phyloP scores from a whole-genome alignment of 2,329 filamentous ascomycete genomes.

The Aspergillus niger region DNA sequence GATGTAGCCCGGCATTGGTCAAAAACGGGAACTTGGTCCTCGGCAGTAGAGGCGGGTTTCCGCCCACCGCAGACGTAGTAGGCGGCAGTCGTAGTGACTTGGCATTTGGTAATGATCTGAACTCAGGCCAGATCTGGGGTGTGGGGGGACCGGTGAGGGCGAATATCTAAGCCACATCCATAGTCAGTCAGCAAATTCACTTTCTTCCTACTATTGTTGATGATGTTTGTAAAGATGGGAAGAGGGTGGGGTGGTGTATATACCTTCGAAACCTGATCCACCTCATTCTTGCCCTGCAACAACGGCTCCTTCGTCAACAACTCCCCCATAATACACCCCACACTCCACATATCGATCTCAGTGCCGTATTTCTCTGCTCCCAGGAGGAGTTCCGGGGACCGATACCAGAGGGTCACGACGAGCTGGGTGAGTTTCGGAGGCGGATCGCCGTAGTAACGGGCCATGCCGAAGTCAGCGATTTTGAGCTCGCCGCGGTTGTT shows the following conservation, averaged over 20 bases:
- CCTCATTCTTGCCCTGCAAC: conserved; percentile 87
- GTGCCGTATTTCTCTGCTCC: conserved; percentile 74
- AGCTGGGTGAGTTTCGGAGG: conserved; percentile 79
- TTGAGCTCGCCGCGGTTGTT: conserved; percentile 95
- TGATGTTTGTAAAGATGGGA: too few relatives aligned
- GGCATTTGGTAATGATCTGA: conserved; percentile 84
- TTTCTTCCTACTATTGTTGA: not conserved
- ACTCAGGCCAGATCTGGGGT: conserved; percentile 80
- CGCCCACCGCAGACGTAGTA: conserved; percentile 38
- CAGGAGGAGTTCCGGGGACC: conserved; percentile 84
- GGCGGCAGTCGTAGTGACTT: conserved; percentile 71
- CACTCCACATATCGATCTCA: conserved; percentile 90
- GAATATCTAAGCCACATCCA: conserved; percentile 63
- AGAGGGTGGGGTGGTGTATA: not conserved
- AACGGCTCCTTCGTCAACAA: conserved; percentile 80
- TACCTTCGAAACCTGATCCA: conserved; percentile 77
- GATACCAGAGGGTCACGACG: conserved; percentile 97
- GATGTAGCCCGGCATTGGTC: conserved; percentile 69
- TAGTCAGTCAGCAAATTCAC: conserved; percentile 15
- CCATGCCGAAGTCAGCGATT: conserved; percentile 98
- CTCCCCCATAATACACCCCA: conserved; percentile 95
- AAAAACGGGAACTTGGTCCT: conserved; percentile 79
- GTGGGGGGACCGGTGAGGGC: conserved; percentile 84
- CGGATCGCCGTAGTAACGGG: conserved; percentile 81
- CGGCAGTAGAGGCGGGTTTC: conserved; percentile 55